Percentiles rank a stretch among this genome's conserved stretches.
Evolutionary conservation across 2,329 filamentous ascomycete species (phyloP).

Genomic region (Pseudogymnoascus sp.): DNA sequence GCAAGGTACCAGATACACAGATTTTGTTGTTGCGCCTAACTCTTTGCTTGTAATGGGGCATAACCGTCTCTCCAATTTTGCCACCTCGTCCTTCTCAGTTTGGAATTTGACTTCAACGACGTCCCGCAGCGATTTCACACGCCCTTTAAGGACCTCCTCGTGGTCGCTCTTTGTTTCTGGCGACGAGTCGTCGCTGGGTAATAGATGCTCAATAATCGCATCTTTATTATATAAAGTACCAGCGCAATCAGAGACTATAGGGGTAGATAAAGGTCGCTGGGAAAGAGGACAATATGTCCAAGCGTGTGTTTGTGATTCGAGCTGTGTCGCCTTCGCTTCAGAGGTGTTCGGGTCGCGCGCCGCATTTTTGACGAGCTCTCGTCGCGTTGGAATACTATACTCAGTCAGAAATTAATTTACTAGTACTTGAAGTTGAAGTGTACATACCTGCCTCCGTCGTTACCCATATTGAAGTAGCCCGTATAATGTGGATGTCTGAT

Average conservation of each 20-base stretch:
- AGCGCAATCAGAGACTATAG: constrained; percentile 70
- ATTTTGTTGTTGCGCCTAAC: constrained; percentile 67
- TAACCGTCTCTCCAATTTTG: constrained; percentile 53
- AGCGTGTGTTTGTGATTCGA: constrained; percentile 75
- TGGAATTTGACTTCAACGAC: constrained; percentile 76
- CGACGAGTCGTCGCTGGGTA: constrained; percentile 44
- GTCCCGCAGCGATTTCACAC: constrained; percentile 74
- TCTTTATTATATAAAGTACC: constrained; percentile 95
- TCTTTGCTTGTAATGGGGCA: constrained; percentile 86
- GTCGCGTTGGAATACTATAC: constrained; percentile 75
- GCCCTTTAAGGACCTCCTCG: constrained; percentile 49
- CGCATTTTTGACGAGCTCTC: constrained; percentile 91
- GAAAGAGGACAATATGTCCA: constrained; percentile 89
- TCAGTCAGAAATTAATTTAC: constrained; percentile 10
- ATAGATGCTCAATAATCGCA: constrained; percentile 63
- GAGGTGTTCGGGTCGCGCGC: constrained; percentile 73
- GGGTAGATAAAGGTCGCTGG: constrained; percentile 57
- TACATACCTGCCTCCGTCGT: constrained; percentile 74
- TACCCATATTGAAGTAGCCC: constrained; percentile 59
- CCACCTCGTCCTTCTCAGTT: constrained; percentile 34
- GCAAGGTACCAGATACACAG: constrained; percentile 88
- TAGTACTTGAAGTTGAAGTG: background rate
- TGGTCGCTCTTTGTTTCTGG: constrained; percentile 42
- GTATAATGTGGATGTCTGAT: background rate
- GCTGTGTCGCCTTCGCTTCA: constrained; percentile 79